Evolutionary conservation across 2,329 filamentous ascomycete species (phyloP).

Genomic region (Mariannaea sp.): DNA sequence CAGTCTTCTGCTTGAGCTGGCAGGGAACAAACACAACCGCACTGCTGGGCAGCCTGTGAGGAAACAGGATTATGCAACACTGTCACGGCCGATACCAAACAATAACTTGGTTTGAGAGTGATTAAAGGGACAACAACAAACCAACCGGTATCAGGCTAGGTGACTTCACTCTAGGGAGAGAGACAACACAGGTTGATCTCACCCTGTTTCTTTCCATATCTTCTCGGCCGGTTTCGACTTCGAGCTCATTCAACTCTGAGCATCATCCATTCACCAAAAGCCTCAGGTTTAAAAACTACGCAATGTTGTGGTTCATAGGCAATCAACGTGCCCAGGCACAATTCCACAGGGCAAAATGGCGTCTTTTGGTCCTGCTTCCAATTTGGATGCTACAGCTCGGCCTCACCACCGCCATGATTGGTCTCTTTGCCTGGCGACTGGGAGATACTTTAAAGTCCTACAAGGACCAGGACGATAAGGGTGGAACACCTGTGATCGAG

Average conservation of each 20-base stretch:
- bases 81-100: neutral
- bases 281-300: neutral
- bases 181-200: slow-evolving; percentile 6
- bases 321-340: slow-evolving; percentile 57
- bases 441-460: slow-evolving; percentile 52
- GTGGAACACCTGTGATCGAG: slow-evolving; percentile 51
- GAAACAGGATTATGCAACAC: slow-evolving; percentile 14
- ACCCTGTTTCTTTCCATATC: neutral
- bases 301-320: slow-evolving; percentile 38
- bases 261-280: slow-evolving; percentile 5
- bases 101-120: slow-evolving; percentile 16
- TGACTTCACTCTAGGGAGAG: slow-evolving; percentile 20
- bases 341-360: slow-evolving; percentile 59
- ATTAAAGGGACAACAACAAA: slow-evolving; percentile 2
- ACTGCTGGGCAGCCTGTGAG: neutral
- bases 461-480: slow-evolving; percentile 46
- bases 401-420: slow-evolving; percentile 53
- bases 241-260: slow-evolving; percentile 4
- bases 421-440: slow-evolving; percentile 59
- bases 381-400: slow-evolving; percentile 56
- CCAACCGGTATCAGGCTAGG: slow-evolving; percentile 20
- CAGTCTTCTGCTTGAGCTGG: neutral
- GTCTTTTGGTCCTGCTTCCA: slow-evolving; percentile 52
- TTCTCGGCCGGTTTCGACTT: slow-evolving; percentile 4
- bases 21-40: slow-evolving; percentile 1